These are phyloP conservation scores for Solanum sejunctum DNA, from an alignment of 257 asterid species.

Conservation along the genomic window DNA sequence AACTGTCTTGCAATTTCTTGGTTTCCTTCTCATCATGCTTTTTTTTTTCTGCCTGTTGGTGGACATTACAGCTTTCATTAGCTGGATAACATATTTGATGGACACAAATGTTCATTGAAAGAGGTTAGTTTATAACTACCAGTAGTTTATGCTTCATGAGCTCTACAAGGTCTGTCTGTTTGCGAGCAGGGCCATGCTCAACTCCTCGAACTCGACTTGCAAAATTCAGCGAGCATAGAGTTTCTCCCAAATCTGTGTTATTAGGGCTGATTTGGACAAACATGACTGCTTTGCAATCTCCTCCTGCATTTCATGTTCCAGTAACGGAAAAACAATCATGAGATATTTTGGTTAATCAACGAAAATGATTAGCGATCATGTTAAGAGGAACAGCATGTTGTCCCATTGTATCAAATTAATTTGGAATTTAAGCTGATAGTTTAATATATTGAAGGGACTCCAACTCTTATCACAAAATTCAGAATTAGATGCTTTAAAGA, in stretches of 20 bases:
- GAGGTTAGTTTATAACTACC: slow-evolving; percentile 28
- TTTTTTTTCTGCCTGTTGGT: slow-evolving; percentile 69
- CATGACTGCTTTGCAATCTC: slow-evolving; percentile 88
- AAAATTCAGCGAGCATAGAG: slow-evolving; percentile 77
- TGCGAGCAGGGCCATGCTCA: slow-evolving; percentile 89
- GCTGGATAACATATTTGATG: not conserved
- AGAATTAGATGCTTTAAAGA: not conserved
- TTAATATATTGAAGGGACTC: not conserved
- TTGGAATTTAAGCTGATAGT: not conserved
- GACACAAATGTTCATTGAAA: not conserved
- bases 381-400: not conserved
- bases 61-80: slow-evolving; percentile 9
- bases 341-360: not conserved
- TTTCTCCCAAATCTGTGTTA: slow-evolving; percentile 66
- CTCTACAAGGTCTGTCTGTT: slow-evolving; percentile 58
- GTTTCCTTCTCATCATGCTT: slow-evolving; percentile 88
- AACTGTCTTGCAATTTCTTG: slow-evolving; percentile 69
- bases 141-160: slow-evolving; percentile 69
- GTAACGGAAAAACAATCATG: not conserved
- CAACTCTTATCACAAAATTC: not conserved
- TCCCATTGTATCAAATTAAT: not conserved
- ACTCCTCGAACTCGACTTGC: slow-evolving; percentile 93
- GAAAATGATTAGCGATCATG: not conserved
- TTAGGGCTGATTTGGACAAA: slow-evolving; percentile 80
- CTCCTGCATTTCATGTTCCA: slow-evolving; percentile 48